A percentile compares a stretch with the other conserved stretches of the same genome.
These are phyloP conservation scores for Plenodomus lindquistii DNA, from an alignment of 2,329 filamentous ascomycete species.

Conservation along the genomic window DNA sequence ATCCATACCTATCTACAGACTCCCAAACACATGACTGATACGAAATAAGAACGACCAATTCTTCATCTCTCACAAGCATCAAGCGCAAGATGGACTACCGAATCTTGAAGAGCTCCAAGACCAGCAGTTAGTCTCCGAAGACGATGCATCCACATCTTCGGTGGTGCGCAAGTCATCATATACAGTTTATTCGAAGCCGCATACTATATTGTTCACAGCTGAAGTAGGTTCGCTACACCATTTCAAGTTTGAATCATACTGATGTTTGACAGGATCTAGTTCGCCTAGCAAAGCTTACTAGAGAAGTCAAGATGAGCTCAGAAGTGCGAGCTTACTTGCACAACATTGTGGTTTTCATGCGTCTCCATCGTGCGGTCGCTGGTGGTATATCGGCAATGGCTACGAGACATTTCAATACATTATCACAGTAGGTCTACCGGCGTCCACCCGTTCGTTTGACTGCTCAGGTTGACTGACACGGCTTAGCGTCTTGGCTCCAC, in stretches of 20 bases:
- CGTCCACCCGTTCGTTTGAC: conserved; percentile 28
- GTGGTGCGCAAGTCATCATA: conserved; percentile 35
- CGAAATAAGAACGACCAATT: conserved; percentile 78
- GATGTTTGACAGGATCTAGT: conserved; percentile 54
- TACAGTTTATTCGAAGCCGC: background rate
- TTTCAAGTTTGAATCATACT: background rate
- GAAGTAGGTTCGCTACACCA: conserved; percentile 37
- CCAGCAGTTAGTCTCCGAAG: conserved; percentile 24
- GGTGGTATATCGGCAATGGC: conserved; percentile 77
- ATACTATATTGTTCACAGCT: conserved; percentile 47
- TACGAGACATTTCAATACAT: conserved; percentile 73
- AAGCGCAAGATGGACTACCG: conserved; percentile 69
- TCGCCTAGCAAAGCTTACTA: conserved; percentile 61
- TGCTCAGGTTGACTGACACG: background rate
- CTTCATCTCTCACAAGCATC: conserved; percentile 85
- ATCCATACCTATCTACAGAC: too few relatives aligned
- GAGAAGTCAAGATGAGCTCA: conserved; percentile 66
- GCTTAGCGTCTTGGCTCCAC: conserved; percentile 69
- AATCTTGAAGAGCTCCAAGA: conserved; percentile 66
- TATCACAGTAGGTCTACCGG: conserved; percentile 57
- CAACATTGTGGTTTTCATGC: conserved; percentile 84
- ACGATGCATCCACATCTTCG: conserved; percentile 41
- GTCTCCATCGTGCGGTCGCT: conserved; percentile 82
- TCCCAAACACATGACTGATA: conserved; percentile 46
- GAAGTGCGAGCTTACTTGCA: conserved; percentile 84